These are phyloP conservation scores for Ceratocystis harringtonii DNA, from an alignment of 2,329 filamentous ascomycete species.

Conservation along the genomic window DNA sequence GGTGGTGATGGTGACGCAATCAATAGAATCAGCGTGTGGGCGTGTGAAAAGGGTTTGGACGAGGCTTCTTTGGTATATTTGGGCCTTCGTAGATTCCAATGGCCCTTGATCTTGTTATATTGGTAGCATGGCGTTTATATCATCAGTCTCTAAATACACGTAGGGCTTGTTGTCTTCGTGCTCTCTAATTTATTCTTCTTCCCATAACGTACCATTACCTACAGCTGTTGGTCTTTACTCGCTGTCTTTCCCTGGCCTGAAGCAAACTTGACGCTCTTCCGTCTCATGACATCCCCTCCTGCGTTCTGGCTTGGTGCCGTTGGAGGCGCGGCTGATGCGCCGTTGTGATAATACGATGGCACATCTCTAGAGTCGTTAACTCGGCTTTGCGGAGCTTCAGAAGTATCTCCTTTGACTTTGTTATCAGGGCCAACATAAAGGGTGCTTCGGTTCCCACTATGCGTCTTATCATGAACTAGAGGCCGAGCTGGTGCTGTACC, in stretches of 20 bases:
- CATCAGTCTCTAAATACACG: background rate
- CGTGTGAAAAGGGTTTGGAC: slow-evolving; percentile 9
- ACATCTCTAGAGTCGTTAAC: background rate
- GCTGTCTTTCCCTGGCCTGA: slow-evolving; percentile 4
- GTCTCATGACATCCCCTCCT: slow-evolving; percentile 31
- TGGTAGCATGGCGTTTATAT: background rate
- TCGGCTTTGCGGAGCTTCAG: background rate
- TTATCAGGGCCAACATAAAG: background rate
- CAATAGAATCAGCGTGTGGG: slow-evolving; percentile 5
- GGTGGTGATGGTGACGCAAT: too few relatives aligned
- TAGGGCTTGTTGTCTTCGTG: background rate
- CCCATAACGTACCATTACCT: background rate
- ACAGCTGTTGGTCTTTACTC: background rate
- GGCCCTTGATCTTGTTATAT: background rate
- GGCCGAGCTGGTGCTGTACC: slow-evolving; percentile 29
- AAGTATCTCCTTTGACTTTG: slow-evolving; percentile 32
- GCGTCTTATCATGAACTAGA: slow-evolving; percentile 42
- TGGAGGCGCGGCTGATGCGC: slow-evolving; percentile 23
- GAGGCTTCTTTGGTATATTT: background rate
- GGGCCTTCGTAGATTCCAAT: background rate
- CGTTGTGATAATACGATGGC: background rate
- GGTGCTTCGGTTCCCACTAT: background rate
- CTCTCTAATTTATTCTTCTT: background rate
- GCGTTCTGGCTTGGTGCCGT: slow-evolving; percentile 25
- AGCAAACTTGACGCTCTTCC: slow-evolving; percentile 50